A percentile compares a stretch with the other conserved stretches of the same genome.
These are phyloP conservation scores for Fomitopsis pinicola DNA, from an alignment of 1,284 basidiomycete genomes.

Conservation along the genomic window DNA sequence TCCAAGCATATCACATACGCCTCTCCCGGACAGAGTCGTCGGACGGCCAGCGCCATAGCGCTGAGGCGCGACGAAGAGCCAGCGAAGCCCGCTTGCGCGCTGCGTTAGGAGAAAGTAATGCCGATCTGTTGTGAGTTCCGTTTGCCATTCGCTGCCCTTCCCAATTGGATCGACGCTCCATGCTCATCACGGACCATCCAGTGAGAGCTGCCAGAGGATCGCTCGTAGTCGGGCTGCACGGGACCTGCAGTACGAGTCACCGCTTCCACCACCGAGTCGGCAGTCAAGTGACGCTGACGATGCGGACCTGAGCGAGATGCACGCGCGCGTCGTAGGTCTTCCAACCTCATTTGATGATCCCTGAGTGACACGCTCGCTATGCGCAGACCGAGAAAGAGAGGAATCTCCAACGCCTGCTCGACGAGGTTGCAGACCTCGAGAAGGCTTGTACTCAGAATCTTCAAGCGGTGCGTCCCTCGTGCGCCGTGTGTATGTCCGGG, in stretches of 20 bases:
- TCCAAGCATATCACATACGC: constrained; percentile 15
- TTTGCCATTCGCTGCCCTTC: no score
- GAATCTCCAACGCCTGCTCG: constrained; percentile 10
- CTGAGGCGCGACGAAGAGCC: neutral
- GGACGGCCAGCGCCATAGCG: neutral
- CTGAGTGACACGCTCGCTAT: neutral
- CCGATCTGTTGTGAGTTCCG: neutral
- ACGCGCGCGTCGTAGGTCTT: neutral
- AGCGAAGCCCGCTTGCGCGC: constrained; percentile 9
- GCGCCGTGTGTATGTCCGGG: neutral
- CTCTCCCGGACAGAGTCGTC: constrained; percentile 2
- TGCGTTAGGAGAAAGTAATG: constrained; percentile 6
- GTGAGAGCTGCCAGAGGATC: constrained; percentile 3
- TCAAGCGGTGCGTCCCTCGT: constrained; percentile 8
- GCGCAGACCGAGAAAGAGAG: constrained; percentile 12
- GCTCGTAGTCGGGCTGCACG: constrained; percentile 4
- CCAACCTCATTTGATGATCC: no score
- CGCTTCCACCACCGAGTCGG: constrained; percentile 2
- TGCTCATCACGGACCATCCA: neutral
- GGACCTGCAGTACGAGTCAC: constrained; percentile 10
- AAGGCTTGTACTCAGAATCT: constrained; percentile 10
- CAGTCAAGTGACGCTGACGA: neutral
- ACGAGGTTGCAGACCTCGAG: constrained; percentile 10
- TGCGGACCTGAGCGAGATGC: neutral
- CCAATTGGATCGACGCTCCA: neutral